Base-by-base conservation (phyloP, 192 early-diverging fungal species). In the Endogone sp. region DNA sequence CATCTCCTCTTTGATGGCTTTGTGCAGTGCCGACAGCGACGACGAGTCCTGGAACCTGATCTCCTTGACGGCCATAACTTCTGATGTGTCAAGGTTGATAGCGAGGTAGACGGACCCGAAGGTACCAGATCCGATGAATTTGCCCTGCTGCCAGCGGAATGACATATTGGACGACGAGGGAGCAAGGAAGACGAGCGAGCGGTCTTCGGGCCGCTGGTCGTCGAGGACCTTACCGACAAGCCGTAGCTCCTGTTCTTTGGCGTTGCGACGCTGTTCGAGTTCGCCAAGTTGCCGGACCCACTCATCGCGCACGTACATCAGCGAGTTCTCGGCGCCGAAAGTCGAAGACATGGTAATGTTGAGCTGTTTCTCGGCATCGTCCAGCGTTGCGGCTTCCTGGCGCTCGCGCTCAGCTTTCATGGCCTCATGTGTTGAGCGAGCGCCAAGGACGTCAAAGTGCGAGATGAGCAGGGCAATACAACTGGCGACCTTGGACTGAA, bases 11-110 rank as follows among this genome's bases (percentile, higher is more conserved):
- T 87, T 89, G 58, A 96, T 92, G 29, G 87, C 86, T 64, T 87
- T 85, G 74, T 89, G 82, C 23, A 92, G 66, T 27, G 76, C 72
- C 68, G 72, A 88, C 55, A 84, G 70, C 22, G 85, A 81, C 49
- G 83, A 77, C 20, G 89, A 82, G 69, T 92, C 90, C 16, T 88
- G 90, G 79, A 94, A 92, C 26, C 89, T 82, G 64, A 96, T 96
- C 69, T 95, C 95, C 73, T 96, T 96, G 69, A 95, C 95, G 0
- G 95, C 95, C 90, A 96, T 93, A 21, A 94, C 69, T 62, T 91
- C 92, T 32, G 90, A 89, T 2, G 91, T 86, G 70, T 92, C 91
- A 29, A 93, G 83, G 61, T 95, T 95, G 66, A 91, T 88, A 8
- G 89, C 95, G 61, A 90, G 79, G 71, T 93, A 94, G 23, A 95